Evolutionary conservation across 2,329 filamentous ascomycete genomes (phyloP).

Genomic region (Aspergillus tubingensis): DNA sequence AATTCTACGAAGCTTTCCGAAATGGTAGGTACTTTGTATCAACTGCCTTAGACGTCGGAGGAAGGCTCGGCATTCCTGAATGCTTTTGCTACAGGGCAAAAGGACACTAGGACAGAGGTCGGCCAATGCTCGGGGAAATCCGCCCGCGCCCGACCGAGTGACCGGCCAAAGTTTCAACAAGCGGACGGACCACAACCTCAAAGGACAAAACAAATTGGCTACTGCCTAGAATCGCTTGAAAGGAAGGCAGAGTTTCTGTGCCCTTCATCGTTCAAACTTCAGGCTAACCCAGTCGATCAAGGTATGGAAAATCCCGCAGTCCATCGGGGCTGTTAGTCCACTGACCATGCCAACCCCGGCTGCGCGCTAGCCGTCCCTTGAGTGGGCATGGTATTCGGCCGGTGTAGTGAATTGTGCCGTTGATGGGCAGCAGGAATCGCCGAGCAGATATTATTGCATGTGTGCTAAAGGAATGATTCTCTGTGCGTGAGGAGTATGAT

Average conservation of each 20-base stretch:
- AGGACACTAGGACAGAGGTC: neutral
- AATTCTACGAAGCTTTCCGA: too few relatives aligned
- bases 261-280: neutral
- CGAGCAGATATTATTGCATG: too few relatives aligned
- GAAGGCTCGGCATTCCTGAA: too few relatives aligned
- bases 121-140: conserved; percentile 8
- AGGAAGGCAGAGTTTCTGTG: neutral
- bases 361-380: neutral
- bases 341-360: neutral
- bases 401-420: neutral
- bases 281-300: neutral
- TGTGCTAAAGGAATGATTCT: too few relatives aligned
- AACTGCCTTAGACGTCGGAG: too few relatives aligned
- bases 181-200: neutral
- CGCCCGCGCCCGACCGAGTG: neutral
- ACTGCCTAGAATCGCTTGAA: neutral
- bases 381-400: neutral
- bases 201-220: neutral
- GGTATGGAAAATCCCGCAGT: neutral
- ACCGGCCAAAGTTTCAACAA: neutral
- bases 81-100: too few relatives aligned
- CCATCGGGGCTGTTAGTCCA: neutral
- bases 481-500: too few relatives aligned
- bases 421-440: too few relatives aligned
- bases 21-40: too few relatives aligned